Conservation (phyloP, 345 rosid genomes). For the Rhodamnia rubescens region DNA sequence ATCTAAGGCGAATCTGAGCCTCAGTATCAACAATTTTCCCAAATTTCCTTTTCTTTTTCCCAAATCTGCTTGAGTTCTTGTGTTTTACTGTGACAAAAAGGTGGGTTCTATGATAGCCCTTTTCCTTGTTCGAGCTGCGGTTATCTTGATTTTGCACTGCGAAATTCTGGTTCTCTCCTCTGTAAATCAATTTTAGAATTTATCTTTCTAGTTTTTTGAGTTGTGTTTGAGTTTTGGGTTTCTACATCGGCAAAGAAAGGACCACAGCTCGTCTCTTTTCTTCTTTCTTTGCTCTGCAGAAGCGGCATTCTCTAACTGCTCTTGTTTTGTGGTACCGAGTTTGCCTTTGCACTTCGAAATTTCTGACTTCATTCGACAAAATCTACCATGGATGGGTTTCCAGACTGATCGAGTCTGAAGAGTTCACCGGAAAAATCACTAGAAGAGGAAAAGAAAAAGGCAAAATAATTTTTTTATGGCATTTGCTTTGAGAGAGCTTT, state of each 20-base stretch:
- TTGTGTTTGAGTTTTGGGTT: not conserved
- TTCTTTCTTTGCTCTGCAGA: not conserved
- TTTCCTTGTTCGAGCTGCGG: not conserved
- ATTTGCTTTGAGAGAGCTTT: not conserved
- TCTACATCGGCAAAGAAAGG: not conserved
- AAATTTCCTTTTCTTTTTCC: not conserved
- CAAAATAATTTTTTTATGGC: accelerated
- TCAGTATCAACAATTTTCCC: not conserved
- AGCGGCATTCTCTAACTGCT: not conserved
- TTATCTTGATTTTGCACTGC: not conserved
- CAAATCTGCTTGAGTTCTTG: not conserved
- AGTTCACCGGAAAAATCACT: not conserved
- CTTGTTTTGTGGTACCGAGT: not conserved
- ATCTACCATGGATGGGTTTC: not conserved
- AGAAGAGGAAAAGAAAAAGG: not conserved
- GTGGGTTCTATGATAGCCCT: not conserved
- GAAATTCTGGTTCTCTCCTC: not conserved
- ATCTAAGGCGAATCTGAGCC: conserved; percentile 6
- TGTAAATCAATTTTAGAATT: not conserved
- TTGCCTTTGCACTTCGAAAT: not conserved
- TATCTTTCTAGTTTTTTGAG: not conserved
- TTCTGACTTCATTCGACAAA: not conserved
- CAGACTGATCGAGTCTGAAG: not conserved
- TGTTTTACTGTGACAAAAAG: not conserved
- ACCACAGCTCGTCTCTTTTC: not conserved